These are phyloP conservation scores for Carex cristatella DNA, from an alignment of 176 grass and related monocot species.

Conservation along the genomic window DNA sequence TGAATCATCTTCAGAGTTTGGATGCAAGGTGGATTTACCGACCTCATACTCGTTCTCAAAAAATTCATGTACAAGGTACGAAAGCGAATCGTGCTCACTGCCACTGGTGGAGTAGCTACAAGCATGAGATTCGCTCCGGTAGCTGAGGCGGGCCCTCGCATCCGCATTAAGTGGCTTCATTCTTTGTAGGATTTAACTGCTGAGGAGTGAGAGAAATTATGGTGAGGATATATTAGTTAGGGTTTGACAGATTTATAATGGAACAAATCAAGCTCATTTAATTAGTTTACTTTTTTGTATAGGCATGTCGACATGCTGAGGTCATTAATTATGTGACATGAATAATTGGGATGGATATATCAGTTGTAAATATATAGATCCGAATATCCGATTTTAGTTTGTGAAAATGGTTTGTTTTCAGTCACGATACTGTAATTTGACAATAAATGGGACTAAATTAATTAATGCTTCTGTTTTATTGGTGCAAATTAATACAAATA, in stretches of 20 bases:
- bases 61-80: conserved; percentile 17
- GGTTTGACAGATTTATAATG: not conserved
- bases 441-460: not conserved
- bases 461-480: not conserved
- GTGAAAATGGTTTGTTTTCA: not conserved
- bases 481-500: not conserved
- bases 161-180: conserved; percentile 7
- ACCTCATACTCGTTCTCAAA: conserved; percentile 1
- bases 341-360: not conserved
- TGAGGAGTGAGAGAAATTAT: not conserved
- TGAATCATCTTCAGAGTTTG: not conserved
- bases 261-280: not conserved
- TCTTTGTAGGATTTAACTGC: not conserved
- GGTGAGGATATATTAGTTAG: not conserved
- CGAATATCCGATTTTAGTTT: not conserved
- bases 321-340: not conserved
- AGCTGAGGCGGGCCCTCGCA: conserved; percentile 4
- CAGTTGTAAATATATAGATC: not conserved
- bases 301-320: conserved; percentile 17
- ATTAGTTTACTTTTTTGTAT: not conserved
- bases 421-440: not conserved
- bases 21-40: not conserved
- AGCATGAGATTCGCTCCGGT: not conserved
- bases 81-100: conserved; percentile 16
- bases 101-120: conserved; percentile 21